Conservation (phyloP, 306 rosid species). For the Macrotyloma uniflorum region DNA sequence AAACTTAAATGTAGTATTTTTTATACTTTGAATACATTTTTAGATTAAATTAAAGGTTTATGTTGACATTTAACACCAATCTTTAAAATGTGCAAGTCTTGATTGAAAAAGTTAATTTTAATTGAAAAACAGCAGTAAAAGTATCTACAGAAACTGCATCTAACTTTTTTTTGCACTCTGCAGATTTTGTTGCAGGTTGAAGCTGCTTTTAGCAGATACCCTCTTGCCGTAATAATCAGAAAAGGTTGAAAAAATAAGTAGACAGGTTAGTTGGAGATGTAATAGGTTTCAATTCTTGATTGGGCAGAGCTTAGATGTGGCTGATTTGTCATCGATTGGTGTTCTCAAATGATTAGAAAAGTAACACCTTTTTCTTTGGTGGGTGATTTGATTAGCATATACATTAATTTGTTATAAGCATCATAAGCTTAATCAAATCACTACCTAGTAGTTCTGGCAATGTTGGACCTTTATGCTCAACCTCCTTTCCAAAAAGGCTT, state of each 20-base stretch:
- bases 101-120: too few relatives aligned
- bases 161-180: conserved; percentile 5
- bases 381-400: conserved; percentile 45
- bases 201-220: conserved; percentile 15
- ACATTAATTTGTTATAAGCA: conserved; percentile 41
- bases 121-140: too few relatives aligned
- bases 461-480: conserved; percentile 43
- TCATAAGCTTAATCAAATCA: conserved; percentile 52
- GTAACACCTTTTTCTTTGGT: conserved; percentile 49
- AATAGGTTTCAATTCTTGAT: conserved; percentile 41
- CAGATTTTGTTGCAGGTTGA: neutral
- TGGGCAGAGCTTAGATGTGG: conserved; percentile 48
- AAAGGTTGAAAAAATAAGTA: neutral
- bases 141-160: too few relatives aligned
- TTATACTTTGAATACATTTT: too few relatives aligned
- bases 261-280: conserved; percentile 39
- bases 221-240: conserved; percentile 20
- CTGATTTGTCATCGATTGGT: conserved; percentile 47
- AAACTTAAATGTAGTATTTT: too few relatives aligned
- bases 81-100: too few relatives aligned
- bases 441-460: too few relatives aligned
- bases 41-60: too few relatives aligned
- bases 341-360: conserved; percentile 44
- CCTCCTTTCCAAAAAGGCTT: conserved; percentile 32
- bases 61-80: too few relatives aligned